Base-by-base conservation (phyloP, 139 green algal genomes). In the Choricystis sp. region DNA sequence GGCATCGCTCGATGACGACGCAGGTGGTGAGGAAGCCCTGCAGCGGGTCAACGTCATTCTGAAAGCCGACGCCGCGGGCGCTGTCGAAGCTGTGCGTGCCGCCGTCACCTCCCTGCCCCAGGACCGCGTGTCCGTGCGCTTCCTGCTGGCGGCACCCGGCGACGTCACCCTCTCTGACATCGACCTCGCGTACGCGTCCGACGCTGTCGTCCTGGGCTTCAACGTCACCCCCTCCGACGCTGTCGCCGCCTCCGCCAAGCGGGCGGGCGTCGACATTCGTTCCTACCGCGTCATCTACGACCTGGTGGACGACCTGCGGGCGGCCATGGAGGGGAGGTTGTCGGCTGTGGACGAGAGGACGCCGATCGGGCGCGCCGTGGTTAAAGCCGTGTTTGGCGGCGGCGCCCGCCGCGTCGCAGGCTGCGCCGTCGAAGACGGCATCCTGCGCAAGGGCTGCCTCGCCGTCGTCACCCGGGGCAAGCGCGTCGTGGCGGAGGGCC, bases 201-300 rank as follows among this genome's bases (percentile, higher is more conserved):
- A 83, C 4, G 86, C 69, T 24, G 68, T 91, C 61, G 72, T 94
- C 29, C 27, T 95, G 9, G 82, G 77, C n/a, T 96, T 96, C 79
- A 91, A 93, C 68, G 64, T 89, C 3, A 61, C 77, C 25, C 70
- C 79, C 48, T 69, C 75, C 24, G 87, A 94, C 48, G 67, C 72
- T 9, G 81, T 91, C 48, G 57, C 69, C 64, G 69, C 81, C 16
- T 64, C 75, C 29, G 88, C 88, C 59, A 96, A 96, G 84, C 64
- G 70, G 4, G 57, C 57, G 65, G 79, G 74, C 40, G 69, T 89
- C 4, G 71, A 86, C 28, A 63, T 96, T 29, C 68, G 67, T 26
- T 75, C 72, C 9, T 94, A 91, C 78, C 68, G 76, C 56, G 84
- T 98, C 69, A 99, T 99, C 72, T 99, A 99, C 72, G 80, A 91